phyloP scores from a whole-genome alignment of 2,329 filamentous ascomycete species.

The Trichothecium roseum region DNA sequence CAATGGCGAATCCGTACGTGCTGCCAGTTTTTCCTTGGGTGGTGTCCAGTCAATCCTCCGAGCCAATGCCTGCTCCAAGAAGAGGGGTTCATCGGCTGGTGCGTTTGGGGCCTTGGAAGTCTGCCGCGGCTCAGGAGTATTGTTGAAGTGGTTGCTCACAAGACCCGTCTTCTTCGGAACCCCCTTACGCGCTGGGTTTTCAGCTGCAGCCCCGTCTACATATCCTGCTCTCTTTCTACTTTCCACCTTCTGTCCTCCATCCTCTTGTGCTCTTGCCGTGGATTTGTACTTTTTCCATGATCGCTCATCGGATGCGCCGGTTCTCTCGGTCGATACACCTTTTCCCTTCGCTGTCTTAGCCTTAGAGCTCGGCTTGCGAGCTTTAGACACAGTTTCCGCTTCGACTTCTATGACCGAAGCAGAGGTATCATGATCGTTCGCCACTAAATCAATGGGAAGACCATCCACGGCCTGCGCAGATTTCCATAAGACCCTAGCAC shows the following conservation, averaged over 20 bases:
- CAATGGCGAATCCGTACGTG: conserved; percentile 13
- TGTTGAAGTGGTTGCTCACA: conserved; percentile 22
- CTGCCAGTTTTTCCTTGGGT: conserved; percentile 29
- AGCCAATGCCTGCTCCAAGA: conserved; percentile 37
- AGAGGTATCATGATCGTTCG: conserved; percentile 8
- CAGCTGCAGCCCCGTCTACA: conserved; percentile 1
- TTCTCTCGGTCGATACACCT: background rate
- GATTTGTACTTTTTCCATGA: conserved; percentile 26
- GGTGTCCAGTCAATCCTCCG: conserved; percentile 61
- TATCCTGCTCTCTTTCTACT: background rate
- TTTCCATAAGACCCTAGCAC: conserved; percentile 26
- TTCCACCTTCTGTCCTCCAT: background rate
- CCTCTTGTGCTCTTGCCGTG: background rate
- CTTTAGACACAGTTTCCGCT: conserved; percentile 8
- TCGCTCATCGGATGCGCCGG: conserved; percentile 2
- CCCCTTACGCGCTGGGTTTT: conserved; percentile 11
- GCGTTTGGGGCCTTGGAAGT: conserved; percentile 7
- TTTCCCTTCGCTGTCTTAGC: conserved; percentile 6
- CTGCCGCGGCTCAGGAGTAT: conserved; percentile 8
- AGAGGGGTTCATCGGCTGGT: conserved; percentile 20
- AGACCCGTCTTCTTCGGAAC: conserved; percentile 16
- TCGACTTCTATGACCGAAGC: conserved; percentile 12
- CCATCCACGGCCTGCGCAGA: conserved; percentile 16
- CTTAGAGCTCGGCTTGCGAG: conserved; percentile 9
- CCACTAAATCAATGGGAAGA: background rate